Evolutionary conservation across 768 basidiomycete genomes (phyloP).

Genomic region (Lyophyllum semitale): DNA sequence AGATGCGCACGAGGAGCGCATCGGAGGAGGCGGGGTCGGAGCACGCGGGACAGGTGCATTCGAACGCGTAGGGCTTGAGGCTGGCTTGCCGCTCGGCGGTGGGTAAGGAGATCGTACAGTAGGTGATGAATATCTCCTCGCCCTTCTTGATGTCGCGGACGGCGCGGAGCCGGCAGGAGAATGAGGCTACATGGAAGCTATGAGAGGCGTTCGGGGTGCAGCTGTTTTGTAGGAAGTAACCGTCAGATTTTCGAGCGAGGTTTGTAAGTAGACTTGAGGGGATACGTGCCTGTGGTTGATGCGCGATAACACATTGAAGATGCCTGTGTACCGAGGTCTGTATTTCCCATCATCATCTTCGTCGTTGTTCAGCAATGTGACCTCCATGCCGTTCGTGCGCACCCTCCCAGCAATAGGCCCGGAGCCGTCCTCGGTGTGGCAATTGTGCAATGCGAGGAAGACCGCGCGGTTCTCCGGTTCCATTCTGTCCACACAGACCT

Average conservation of each 20-base stretch:
- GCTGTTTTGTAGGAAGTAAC: constrained; percentile 5
- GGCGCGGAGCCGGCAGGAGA: not conserved
- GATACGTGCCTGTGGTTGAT: constrained; percentile 1
- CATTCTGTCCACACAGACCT: constrained; percentile 23
- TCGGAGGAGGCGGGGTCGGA: constrained; percentile 2
- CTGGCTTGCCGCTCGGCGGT: not conserved
- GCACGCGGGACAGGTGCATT: constrained; percentile 1
- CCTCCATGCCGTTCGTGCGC: no score
- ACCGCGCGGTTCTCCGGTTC: constrained; percentile 16
- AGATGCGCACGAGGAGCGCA: not conserved
- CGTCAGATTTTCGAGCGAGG: not conserved
- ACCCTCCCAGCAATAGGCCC: no score
- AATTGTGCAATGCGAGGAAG: no score
- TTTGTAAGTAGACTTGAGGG: not conserved
- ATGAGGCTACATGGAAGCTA: not conserved
- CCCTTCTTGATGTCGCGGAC: constrained; percentile 2
- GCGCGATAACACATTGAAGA: not conserved
- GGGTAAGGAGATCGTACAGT: not conserved
- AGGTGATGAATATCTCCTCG: constrained; percentile 1
- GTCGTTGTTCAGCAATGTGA: no score
- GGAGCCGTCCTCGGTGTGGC: no score
- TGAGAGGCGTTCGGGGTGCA: no score
- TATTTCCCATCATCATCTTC: no score
- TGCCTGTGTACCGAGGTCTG: not conserved
- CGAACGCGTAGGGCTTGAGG: constrained; percentile 2